phyloP scores from a whole-genome alignment of 768 basidiomycete genomes.

The Pholiota molesta region DNA sequence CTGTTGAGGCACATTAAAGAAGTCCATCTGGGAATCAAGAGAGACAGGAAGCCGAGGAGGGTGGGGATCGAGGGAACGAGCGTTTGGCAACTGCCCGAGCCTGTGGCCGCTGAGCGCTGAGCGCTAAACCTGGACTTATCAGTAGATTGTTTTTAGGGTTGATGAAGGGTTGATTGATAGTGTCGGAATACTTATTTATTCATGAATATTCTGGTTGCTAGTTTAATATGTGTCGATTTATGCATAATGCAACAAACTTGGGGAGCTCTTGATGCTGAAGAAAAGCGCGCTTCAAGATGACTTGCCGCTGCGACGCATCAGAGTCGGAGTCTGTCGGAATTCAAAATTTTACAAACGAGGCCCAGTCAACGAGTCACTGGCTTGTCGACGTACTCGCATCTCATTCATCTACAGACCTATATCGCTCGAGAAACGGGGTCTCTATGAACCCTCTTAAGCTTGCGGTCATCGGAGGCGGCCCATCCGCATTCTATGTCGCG shows the following conservation, averaged over 20 bases:
- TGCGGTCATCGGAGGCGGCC: constrained; percentile 92
- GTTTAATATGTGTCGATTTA: too few species aligned
- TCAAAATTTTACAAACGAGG: neutral
- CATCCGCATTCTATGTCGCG: constrained; percentile 96
- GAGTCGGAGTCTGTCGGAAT: neutral
- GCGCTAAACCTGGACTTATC: too few species aligned
- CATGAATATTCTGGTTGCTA: too few species aligned
- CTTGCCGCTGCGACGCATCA: neutral
- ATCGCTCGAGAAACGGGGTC: neutral
- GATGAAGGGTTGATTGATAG: too few species aligned
- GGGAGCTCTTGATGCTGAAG: too few species aligned
- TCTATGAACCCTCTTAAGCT: constrained; percentile 56
- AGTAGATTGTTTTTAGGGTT: too few species aligned
- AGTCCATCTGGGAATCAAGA: neutral
- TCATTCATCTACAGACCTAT: neutral
- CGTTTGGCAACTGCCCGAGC: too few species aligned
- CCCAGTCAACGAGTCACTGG: neutral
- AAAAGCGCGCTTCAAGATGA: too few species aligned
- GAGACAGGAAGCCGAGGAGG: neutral
- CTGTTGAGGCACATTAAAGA: neutral
- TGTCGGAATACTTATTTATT: too few species aligned
- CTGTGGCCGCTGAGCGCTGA: too few species aligned
- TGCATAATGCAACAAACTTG: too few species aligned
- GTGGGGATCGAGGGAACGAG: too few species aligned
- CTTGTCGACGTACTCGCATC: neutral